Percentiles rank a stretch among this genome's conserved stretches.
Evolutionary conservation across 768 basidiomycete species (phyloP).

Genomic region (Pleurotus cornucopiae): DNA sequence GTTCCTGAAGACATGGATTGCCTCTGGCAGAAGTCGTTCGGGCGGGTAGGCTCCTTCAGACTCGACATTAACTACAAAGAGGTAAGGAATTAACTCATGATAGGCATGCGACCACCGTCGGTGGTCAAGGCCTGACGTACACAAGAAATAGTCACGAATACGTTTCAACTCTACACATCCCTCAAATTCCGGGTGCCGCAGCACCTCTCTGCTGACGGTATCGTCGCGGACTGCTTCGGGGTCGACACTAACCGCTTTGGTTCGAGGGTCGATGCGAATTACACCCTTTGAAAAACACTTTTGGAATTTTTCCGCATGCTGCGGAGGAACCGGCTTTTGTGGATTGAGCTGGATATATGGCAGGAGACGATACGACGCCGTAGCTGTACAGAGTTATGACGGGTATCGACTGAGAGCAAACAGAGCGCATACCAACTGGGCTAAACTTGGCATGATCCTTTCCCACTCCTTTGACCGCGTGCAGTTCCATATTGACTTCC

Average conservation of each 20-base stretch:
- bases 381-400: slow-evolving; percentile 46
- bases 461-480: slow-evolving; percentile 89
- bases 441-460: slow-evolving; percentile 97
- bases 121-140: slow-evolving; percentile 38
- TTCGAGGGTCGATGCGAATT: slow-evolving; percentile 55
- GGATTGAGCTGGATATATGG: slow-evolving; percentile 69
- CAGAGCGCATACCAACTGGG: slow-evolving; percentile 69
- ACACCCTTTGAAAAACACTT: slow-evolving; percentile 86
- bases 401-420: background rate
- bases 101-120: too few species aligned
- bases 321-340: slow-evolving; percentile 68
- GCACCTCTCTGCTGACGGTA: slow-evolving; percentile 86
- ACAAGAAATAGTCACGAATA: slow-evolving; percentile 89
- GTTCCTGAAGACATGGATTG: slow-evolving; percentile 74
- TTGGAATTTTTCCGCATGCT: slow-evolving; percentile 78
- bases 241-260: slow-evolving; percentile 60
- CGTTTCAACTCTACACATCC: slow-evolving; percentile 80
- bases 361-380: slow-evolving; percentile 91
- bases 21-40: slow-evolving; percentile 75
- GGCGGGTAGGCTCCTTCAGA: slow-evolving; percentile 88
- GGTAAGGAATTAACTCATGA: slow-evolving; percentile 9
- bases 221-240: slow-evolving; percentile 70
- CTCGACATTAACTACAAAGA: slow-evolving; percentile 72
- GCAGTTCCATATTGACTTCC: slow-evolving; percentile 76
- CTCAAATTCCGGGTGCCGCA: slow-evolving; percentile 88